Base-by-base conservation (phyloP, 805 yeast species). In the Priceomyces castillae region DNA sequence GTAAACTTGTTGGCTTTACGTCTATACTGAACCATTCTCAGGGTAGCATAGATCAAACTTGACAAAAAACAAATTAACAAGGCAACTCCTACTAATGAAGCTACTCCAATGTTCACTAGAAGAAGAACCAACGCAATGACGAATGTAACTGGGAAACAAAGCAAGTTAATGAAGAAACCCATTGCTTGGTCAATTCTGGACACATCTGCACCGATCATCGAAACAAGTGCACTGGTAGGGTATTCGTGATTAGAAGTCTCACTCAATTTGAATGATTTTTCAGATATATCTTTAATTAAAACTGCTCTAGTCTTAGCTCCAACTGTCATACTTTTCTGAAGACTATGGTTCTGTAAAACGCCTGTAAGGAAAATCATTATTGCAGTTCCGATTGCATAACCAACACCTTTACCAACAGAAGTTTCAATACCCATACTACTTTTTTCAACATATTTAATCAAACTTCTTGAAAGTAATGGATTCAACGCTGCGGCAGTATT, bases 381-480 rank as follows among this genome's bases (percentile, higher is more conserved):
- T 30, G 81, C 69, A 7, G 83, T 71, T n/a, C 90, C 94, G 30
- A 86, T 65, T 2, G 88, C 83, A 51, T 76, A 82, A 5, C 90
- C 95, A 17, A 83, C 69, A 42, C 94, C 95, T 18, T 60, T 64
- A 16, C 81, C 82, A 11, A 15, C 23, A 4, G 42, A 38, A 15
- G n/a, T 14, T 45, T 67, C 64, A 6, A 62, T 56, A 4, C 67
- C 62, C n/a, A 71, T 69, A 15, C 54, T 44, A 72, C 76, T n/a
- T 82, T 81, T 25, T 14, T 45, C 48, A 17, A 45, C 48, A 51
- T 76, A 84, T 16, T 63, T 63, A 47, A 86, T 82, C 45, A 86
- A 65, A 17, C 76, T 67, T 53, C 80, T 77, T 2, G 84, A 77
- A 10, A 85, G 60, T 49, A 86, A 64, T 0, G 94, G 87, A 37